These are phyloP conservation scores for Erythrophleum fordii DNA, from an alignment of 306 rosid genomes.

Conservation along the genomic window DNA sequence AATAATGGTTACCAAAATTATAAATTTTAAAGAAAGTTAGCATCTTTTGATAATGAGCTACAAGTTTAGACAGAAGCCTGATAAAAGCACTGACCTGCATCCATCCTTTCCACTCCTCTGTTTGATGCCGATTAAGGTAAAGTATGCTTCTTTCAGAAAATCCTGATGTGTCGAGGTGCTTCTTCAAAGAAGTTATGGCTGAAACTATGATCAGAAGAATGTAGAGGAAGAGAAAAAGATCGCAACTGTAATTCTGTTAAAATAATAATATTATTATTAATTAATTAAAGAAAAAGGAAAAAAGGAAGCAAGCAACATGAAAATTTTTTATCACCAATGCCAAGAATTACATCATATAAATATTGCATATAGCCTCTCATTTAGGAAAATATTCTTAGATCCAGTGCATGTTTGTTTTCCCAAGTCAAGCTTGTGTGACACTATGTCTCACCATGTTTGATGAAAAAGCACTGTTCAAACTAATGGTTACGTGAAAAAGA, in stretches of 20 bases:
- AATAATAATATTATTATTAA: too few relatives aligned
- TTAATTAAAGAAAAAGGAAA: constrained; percentile 14
- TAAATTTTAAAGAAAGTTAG: background rate
- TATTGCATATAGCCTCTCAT: constrained; percentile 11
- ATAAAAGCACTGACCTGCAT: constrained; percentile 82
- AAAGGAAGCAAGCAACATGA: constrained; percentile 25
- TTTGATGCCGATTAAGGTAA: constrained; percentile 95
- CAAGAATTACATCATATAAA: constrained; percentile 20
- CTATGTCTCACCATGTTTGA: constrained; percentile 24
- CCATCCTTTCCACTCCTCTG: constrained; percentile 99
- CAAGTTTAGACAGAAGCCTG: constrained; percentile 26
- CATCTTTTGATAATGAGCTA: background rate
- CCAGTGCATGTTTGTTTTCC: constrained; percentile 11
- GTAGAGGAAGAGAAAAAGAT: constrained; percentile 88
- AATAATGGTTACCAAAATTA: background rate
- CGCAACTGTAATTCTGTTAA: constrained; percentile 83
- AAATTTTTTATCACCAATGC: constrained; percentile 14
- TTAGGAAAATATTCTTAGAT: constrained; percentile 24
- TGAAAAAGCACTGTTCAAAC: constrained; percentile 14
- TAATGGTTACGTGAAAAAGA: constrained; percentile 3
- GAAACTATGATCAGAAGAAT: constrained; percentile 87
- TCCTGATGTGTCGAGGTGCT: constrained; percentile 74
- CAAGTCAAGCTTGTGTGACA: constrained; percentile 10
- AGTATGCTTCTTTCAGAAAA: constrained; percentile 81
- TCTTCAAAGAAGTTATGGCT: constrained; percentile 91